Evolutionary conservation across 2,329 filamentous ascomycete genomes (phyloP).

Genomic region (Hypoxylon sp.): DNA sequence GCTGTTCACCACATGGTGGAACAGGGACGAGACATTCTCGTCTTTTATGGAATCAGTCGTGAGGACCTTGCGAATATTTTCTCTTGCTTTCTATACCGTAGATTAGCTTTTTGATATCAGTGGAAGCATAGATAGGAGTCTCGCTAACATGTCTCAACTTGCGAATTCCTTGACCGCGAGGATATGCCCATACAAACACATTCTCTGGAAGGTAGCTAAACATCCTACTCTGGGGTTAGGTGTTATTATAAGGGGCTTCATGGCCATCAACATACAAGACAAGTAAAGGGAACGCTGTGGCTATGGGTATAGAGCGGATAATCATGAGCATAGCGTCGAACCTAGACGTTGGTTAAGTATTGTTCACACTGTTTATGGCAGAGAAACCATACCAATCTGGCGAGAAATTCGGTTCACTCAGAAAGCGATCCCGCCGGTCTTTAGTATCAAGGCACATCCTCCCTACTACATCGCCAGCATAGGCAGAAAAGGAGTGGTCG

Average conservation of each 20-base stretch:
- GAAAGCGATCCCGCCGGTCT: conserved; percentile 39
- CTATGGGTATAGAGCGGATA: conserved; percentile 19
- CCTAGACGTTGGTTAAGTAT: conserved; percentile 25
- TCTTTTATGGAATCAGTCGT: conserved; percentile 23
- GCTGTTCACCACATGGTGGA: conserved; percentile 52
- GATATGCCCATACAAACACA: conserved; percentile 17
- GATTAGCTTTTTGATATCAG: not conserved
- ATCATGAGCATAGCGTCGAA: conserved; percentile 37
- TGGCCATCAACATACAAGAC: conserved; percentile 1
- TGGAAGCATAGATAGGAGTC: not conserved
- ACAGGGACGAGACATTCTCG: conserved; percentile 47
- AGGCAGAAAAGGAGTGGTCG: conserved; percentile 42
- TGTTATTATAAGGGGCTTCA: not conserved
- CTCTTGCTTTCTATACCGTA: conserved; percentile 38
- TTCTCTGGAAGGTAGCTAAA: conserved; percentile 14
- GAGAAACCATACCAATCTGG: conserved; percentile 44
- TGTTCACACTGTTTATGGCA: not conserved
- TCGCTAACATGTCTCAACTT: conserved; percentile 25
- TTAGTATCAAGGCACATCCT: conserved; percentile 42
- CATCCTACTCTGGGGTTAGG: not conserved
- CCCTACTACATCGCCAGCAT: conserved; percentile 40
- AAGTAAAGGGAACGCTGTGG: conserved; percentile 13
- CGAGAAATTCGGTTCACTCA: conserved; percentile 44
- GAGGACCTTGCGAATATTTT: conserved; percentile 42
- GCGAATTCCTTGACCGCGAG: conserved; percentile 14